Conservation (phyloP, 2,329 filamentous ascomycete genomes). For the Sarocladium kiliense region DNA sequence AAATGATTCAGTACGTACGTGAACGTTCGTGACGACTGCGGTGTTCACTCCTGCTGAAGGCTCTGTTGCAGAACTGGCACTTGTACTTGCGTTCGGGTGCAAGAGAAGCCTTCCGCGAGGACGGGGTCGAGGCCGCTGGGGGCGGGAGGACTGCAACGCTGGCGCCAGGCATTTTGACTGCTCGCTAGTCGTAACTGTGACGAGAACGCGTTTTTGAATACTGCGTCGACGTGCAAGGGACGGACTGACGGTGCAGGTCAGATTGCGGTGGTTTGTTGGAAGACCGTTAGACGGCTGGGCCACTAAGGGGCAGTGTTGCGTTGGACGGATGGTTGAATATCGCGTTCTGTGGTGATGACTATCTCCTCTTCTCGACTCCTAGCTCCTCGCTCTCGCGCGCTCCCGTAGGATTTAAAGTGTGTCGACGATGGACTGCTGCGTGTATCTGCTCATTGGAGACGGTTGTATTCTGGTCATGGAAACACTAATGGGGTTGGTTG, state of each 20-base stretch:
- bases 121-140: constrained; percentile 62
- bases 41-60: constrained; percentile 96
- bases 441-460: constrained; percentile 48
- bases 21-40: constrained; percentile 94
- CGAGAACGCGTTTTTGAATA: not conserved
- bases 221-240: not conserved
- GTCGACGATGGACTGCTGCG: constrained; percentile 49
- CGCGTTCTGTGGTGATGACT: constrained; percentile 28
- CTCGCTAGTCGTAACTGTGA: not conserved
- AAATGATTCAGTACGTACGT: constrained; percentile 62
- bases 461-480: constrained; percentile 36
- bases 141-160: constrained; percentile 60
- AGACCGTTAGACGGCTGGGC: constrained; percentile 1
- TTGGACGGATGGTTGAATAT: constrained; percentile 56
- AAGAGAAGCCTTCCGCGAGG: constrained; percentile 68
- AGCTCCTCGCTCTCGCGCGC: constrained; percentile 54
- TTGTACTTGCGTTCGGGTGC: constrained; percentile 98
- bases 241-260: not conserved
- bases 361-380: constrained; percentile 29
- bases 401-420: constrained; percentile 70
- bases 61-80: constrained; percentile 96
- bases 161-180: constrained; percentile 62
- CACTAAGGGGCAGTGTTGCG: not conserved
- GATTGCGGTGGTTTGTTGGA: not conserved
- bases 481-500: constrained; percentile 28